These are phyloP conservation scores for Maudiozyma barnettii DNA, from an alignment of 805 yeast genomes.

Conservation along the genomic window DNA sequence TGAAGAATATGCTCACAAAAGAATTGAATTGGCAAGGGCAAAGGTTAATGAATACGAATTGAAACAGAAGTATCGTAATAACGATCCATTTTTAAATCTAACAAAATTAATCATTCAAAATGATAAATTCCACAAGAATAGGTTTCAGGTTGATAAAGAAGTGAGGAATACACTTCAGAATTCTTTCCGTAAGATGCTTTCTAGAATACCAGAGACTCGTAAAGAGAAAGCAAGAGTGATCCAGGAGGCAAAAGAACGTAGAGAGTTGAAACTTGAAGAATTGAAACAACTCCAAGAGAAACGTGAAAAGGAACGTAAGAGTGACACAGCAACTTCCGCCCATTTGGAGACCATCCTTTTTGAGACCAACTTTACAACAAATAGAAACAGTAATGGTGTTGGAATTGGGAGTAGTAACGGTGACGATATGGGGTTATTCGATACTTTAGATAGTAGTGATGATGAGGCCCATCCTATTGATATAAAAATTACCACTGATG, in stretches of 20 bases:
- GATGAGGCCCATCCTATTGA: slow-evolving; percentile 17
- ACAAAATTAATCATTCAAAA: slow-evolving; percentile 4
- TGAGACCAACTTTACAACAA: slow-evolving; percentile 5
- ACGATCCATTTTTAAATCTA: slow-evolving; percentile 23
- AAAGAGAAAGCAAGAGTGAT: slow-evolving; percentile 16
- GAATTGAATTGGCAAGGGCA: slow-evolving; percentile 33
- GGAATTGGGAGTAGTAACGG: slow-evolving; percentile 19
- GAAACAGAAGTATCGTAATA: slow-evolving; percentile 11
- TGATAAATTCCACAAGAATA: neutral
- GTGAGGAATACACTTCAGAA: slow-evolving; percentile 8
- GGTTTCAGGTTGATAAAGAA: slow-evolving; percentile 3
- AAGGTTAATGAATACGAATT: slow-evolving; percentile 23
- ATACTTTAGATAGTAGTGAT: slow-evolving; percentile 23
- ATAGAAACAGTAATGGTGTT: neutral
- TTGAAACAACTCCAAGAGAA: slow-evolving; percentile 29
- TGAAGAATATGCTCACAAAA: slow-evolving; percentile 43
- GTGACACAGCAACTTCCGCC: slow-evolving; percentile 5
- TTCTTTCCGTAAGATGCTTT: slow-evolving; percentile 13
- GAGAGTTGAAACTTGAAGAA: slow-evolving; percentile 24
- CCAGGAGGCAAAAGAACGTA: slow-evolving; percentile 27
- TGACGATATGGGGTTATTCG: slow-evolving; percentile 26
- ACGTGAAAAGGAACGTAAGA: slow-evolving; percentile 21
- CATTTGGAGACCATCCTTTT: slow-evolving; percentile 3
- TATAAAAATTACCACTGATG: neutral
- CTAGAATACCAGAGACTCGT: slow-evolving; percentile 10